Evolutionary conservation across 768 basidiomycete species (phyloP), one percentile per base, ranked within the genome.

Genomic region (Candolleomyces efflorescens): DNA sequence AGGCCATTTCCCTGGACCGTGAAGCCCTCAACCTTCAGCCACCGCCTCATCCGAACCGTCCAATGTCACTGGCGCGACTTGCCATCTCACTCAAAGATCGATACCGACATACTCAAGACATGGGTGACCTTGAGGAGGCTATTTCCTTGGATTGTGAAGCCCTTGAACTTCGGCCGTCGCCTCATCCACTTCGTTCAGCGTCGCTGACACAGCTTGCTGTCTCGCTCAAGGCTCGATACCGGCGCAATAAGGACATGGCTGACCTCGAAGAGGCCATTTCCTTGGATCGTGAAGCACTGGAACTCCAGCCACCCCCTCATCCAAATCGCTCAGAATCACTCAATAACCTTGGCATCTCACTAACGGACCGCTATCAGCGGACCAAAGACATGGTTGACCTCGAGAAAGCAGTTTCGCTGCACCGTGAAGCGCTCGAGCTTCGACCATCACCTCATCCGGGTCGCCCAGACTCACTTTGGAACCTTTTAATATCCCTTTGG

Each of bases 331-430:
- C 38, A 5, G 22, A 12, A 7, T n/a, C 48, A 23, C 48, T 57
- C 7, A 36, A 23, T 48, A 57, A 51, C 27, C 58, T 65, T n/a
- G 67, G 60, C 36, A 55, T 13, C 44, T 32, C 43, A 15, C 58
- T 66, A 9, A n/a, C 13, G 7, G 26, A n/a, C 37, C 62, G 62
- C 10, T 72, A 56, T 63, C 10, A 6, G n/a, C 11, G n/a, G 3
- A 12, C 23, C 3, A 26, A 26, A 17, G 3, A 13, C 15, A n/a
- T 46, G 11, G 15, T 18, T 10, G 54, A 55, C 39, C 12, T 45
- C 13, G 54, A 55, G 9, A 17, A 55, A 23, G 32, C 36, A n/a
- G 46, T 47, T 17, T 22, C 22, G 15, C 24, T 55, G 2, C 18
- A 26, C 45, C 17, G 39, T 4, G 22, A 55, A 47, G 41, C 44